Evolutionary conservation across 805 yeast species (phyloP).

Genomic region (Kurtzmaniella fragi): DNA sequence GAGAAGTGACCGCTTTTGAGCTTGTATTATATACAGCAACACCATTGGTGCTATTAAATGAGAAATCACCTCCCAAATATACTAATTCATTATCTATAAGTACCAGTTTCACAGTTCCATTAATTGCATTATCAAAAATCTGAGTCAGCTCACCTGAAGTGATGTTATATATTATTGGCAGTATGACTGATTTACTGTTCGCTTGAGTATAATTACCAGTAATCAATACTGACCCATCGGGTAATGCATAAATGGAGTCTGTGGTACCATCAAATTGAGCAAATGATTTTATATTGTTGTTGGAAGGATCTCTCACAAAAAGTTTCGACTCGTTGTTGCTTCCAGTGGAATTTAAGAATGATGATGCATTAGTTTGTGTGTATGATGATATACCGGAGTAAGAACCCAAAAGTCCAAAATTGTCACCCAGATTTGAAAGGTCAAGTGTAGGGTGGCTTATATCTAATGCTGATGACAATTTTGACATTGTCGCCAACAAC

Average conservation of each 20-base stretch:
- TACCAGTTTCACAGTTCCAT: constrained; percentile 30
- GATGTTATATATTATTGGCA: constrained; percentile 34
- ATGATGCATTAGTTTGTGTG: constrained; percentile 20
- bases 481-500: background rate
- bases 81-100: constrained; percentile 42
- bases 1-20: constrained; percentile 32
- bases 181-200: constrained; percentile 11
- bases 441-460: constrained; percentile 16
- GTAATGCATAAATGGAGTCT: constrained; percentile 19
- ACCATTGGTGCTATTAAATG: constrained; percentile 48
- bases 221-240: constrained; percentile 24
- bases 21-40: constrained; percentile 59
- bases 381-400: constrained; percentile 26
- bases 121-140: constrained; percentile 15
- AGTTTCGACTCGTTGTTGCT: constrained; percentile 8
- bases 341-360: constrained; percentile 10
- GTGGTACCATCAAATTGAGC: constrained; percentile 30
- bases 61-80: constrained; percentile 79
- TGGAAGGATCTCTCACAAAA: constrained; percentile 17
- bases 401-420: constrained; percentile 27
- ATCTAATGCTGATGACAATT: background rate
- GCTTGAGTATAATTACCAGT: constrained; percentile 32
- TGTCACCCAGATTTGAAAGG: constrained; percentile 21
- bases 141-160: constrained; percentile 18
- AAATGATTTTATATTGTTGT: constrained; percentile 13